Percentiles rank a stretch among this genome's conserved stretches.
These are phyloP conservation scores for Thielaviopsis musarum DNA, from an alignment of 2,329 filamentous ascomycete species.

Conservation along the genomic window DNA sequence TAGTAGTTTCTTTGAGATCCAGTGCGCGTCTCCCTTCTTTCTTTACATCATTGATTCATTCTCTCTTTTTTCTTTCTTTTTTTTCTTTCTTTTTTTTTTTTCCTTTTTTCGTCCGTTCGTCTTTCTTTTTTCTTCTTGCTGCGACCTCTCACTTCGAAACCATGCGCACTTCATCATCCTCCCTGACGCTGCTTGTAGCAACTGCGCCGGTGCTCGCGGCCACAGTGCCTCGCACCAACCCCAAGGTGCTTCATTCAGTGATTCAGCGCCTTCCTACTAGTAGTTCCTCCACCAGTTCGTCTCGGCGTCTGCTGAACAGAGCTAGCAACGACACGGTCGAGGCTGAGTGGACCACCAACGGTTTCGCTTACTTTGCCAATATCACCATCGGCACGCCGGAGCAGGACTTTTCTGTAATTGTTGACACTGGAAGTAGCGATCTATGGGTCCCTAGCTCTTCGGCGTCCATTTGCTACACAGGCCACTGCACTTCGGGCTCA, in stretches of 20 bases:
- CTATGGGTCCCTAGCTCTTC: constrained; percentile 36
- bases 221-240: neutral
- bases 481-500: constrained; percentile 19
- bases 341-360: constrained; percentile 11
- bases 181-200: neutral
- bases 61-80: neutral
- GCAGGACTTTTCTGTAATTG: constrained; percentile 39
- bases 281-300: neutral
- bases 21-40: no score
- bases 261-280: neutral
- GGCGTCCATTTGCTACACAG: constrained; percentile 24
- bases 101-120: neutral
- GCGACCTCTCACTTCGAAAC: neutral
- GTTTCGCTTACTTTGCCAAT: constrained; percentile 34
- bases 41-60: no score
- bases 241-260: constrained; percentile 4
- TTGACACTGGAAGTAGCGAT: constrained; percentile 51
- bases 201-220: neutral
- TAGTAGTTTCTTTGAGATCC: no score
- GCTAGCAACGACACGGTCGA: neutral
- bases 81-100: neutral
- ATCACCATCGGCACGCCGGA: constrained; percentile 39
- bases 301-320: neutral
- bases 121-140: neutral
- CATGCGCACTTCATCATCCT: neutral